Conservation (phyloP, 1,139 yeast genomes). For the Kurtzmaniella quercitrusa region DNA sequence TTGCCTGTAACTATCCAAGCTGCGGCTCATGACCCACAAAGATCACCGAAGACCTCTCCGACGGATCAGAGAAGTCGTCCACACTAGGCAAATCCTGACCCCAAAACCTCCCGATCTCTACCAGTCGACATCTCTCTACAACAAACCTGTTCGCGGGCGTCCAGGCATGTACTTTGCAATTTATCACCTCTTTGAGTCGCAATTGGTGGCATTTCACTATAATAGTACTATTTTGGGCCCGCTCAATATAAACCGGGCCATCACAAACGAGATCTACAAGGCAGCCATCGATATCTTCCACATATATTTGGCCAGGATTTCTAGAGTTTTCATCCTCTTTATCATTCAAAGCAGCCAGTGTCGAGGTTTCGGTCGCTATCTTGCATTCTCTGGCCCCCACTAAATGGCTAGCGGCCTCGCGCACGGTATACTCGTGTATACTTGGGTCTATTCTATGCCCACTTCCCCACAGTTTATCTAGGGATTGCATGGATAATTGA, state of each 20-base stretch:
- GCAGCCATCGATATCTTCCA: slow-evolving; percentile 17
- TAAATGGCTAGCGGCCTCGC: not conserved
- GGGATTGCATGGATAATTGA: not conserved
- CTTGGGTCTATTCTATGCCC: not conserved
- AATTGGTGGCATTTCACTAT: slow-evolving; percentile 36
- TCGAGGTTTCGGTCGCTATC: not conserved
- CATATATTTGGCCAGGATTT: slow-evolving; percentile 15
- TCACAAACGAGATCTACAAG: slow-evolving; percentile 17
- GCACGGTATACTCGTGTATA: not conserved
- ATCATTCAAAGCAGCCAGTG: not conserved
- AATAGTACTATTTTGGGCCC: slow-evolving; percentile 20
- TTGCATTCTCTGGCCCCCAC: not conserved
- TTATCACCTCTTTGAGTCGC: slow-evolving; percentile 28
- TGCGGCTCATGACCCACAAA: slow-evolving; percentile 1
- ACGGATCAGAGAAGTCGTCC: slow-evolving; percentile 7
- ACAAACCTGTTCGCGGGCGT: slow-evolving; percentile 24
- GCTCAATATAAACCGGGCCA: slow-evolving; percentile 32
- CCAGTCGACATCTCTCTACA: slow-evolving; percentile 28
- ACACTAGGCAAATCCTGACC: not conserved
- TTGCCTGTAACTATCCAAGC: not conserved
- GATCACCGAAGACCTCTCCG: not conserved
- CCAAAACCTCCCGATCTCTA: slow-evolving; percentile 14
- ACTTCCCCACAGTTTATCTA: not conserved
- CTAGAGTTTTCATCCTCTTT: not conserved
- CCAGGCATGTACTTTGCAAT: slow-evolving; percentile 19